Evolutionary conservation across 2,329 filamentous ascomycete genomes (phyloP).

Genomic region (Fusarium sp.): DNA sequence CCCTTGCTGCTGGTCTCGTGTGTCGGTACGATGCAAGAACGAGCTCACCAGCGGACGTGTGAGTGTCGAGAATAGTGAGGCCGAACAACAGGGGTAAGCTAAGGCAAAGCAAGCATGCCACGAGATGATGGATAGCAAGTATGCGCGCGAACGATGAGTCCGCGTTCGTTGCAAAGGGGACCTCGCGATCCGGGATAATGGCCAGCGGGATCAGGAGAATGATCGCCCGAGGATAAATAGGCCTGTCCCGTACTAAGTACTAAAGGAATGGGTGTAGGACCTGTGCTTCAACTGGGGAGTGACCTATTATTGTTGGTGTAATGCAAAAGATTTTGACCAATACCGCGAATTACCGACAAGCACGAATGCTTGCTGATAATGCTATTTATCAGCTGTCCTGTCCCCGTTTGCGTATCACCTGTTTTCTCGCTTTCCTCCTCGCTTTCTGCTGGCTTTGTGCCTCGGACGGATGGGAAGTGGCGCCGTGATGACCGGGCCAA

Average conservation of each 20-base stretch:
- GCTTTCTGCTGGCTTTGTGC: conserved; percentile 39
- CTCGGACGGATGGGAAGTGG: conserved; percentile 41
- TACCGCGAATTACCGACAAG: conserved; percentile 33
- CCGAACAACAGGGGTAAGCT: conserved; percentile 19
- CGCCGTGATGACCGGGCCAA: conserved; percentile 27
- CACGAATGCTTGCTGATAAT: conserved; percentile 1
- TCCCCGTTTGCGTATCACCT: conserved; percentile 27
- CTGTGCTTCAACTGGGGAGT: conserved; percentile 9
- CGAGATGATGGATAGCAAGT: conserved; percentile 8
- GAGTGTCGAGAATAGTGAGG: conserved; percentile 14
- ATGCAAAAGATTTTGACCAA: conserved; percentile 17
- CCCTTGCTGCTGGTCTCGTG: conserved; percentile 30
- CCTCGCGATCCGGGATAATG: conserved; percentile 43
- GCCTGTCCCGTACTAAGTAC: conserved; percentile 24
- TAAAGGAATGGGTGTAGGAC: conserved; percentile 20
- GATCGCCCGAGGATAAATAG: conserved; percentile 41
- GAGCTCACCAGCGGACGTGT: conserved; percentile 28
- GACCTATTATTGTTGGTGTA: conserved; percentile 15
- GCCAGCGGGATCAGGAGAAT: conserved; percentile 41
- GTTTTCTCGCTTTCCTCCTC: conserved; percentile 24
- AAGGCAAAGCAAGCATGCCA: conserved; percentile 27
- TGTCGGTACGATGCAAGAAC: conserved; percentile 37
- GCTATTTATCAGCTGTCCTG: conserved; percentile 28
- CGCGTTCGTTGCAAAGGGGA: conserved; percentile 29
- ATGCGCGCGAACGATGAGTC: conserved; percentile 31